Evolutionary conservation across 2,329 filamentous ascomycete species (phyloP).

Genomic region (Colletotrichum kahawae): DNA sequence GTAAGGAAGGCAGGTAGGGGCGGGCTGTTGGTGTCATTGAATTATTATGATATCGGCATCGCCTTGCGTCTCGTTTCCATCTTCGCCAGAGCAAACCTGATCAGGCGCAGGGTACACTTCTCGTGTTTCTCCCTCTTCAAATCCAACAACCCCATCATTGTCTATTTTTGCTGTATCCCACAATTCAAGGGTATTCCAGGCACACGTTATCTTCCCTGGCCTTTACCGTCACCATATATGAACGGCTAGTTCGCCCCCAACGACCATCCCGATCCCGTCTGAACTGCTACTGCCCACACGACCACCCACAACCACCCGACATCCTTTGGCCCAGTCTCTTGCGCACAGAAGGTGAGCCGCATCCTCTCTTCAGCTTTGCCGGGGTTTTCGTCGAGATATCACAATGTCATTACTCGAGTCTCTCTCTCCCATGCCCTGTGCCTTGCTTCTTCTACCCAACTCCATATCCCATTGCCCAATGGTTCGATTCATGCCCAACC

Average conservation of each 20-base stretch:
- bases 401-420: not conserved
- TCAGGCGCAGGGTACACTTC: not conserved
- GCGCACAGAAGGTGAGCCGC: constrained; percentile 8
- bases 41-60: not conserved
- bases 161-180: not conserved
- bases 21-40: not conserved
- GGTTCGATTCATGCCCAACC: not conserved
- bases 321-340: not conserved
- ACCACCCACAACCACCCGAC: not conserved
- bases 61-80: not conserved
- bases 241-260: constrained; percentile 1
- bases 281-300: not conserved
- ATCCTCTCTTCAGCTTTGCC: not conserved
- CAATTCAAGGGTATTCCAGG: not conserved
- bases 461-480: not conserved
- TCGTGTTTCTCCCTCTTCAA: not conserved
- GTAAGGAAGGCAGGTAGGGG: not conserved
- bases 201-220: not conserved
- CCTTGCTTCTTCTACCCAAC: not conserved
- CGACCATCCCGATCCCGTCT: not conserved
- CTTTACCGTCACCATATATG: not conserved
- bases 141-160: not conserved
- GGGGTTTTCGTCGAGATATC: not conserved
- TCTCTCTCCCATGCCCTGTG: not conserved
- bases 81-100: not conserved